A percentile compares a stretch with the other conserved stretches of the same genome.
These are phyloP conservation scores for Arthrobotrys pseudoclavata DNA, from an alignment of 2,329 filamentous ascomycete species.

Conservation along the genomic window DNA sequence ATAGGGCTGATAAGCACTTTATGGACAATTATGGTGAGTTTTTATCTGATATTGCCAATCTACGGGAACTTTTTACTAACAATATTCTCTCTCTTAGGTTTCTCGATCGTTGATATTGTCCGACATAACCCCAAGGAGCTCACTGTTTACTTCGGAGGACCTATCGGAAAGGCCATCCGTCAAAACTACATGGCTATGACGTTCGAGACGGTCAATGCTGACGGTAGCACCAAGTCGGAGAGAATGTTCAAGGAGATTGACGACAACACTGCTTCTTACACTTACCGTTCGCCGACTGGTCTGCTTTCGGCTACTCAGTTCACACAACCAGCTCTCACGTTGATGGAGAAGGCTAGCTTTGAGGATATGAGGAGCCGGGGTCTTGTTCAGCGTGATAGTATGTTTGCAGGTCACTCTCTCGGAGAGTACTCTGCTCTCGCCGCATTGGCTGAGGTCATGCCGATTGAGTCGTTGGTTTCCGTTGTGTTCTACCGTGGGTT, in stretches of 20 bases:
- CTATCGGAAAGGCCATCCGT: constrained; percentile 94
- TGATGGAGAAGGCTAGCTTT: constrained; percentile 99
- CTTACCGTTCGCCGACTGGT: constrained; percentile 93
- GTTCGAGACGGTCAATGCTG: constrained; percentile 94
- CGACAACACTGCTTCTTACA: constrained; percentile 94
- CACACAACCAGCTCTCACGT: constrained; percentile 94
- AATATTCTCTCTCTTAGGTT: constrained; percentile 70
- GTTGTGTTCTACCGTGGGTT: constrained; percentile 99
- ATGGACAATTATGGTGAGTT: constrained; percentile 94
- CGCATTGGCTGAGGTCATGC: constrained; percentile 97
- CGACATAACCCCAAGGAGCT: constrained; percentile 99
- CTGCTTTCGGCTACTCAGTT: constrained; percentile 97
- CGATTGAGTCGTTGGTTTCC: constrained; percentile 97
- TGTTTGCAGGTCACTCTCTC: constrained; percentile 96
- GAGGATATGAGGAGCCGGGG: constrained; percentile 99
- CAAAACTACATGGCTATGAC: constrained; percentile 99
- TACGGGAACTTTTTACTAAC: constrained; percentile 61
- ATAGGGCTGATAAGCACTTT: constrained; percentile 96
- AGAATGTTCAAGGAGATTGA: constrained; percentile 99
- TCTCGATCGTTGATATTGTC: constrained; percentile 98
- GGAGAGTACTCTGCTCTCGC: constrained; percentile 98
- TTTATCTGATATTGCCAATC: neutral
- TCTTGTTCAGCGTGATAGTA: constrained; percentile 94
- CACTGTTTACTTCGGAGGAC: constrained; percentile 97
- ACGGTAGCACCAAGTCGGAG: constrained; percentile 95